Conservation (phyloP, 106 monocot species). For the Acorus gramineus region DNA sequence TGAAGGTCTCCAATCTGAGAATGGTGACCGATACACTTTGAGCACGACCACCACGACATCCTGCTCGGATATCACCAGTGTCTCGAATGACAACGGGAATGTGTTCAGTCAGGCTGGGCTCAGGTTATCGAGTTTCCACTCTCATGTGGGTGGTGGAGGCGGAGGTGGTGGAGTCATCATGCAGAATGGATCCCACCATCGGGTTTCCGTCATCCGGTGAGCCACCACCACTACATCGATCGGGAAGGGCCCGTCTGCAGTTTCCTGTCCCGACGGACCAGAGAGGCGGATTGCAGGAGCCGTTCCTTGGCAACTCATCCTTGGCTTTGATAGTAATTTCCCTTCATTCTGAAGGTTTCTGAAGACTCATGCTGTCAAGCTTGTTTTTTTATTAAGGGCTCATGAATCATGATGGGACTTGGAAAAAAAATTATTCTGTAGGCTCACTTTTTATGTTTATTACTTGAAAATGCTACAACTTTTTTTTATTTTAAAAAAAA, state of each 20-base stretch:
- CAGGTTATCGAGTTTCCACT: slow-evolving; percentile 10
- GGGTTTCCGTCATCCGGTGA: slow-evolving; percentile 20
- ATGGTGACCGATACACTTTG: not conserved
- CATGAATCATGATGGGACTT: too few relatives aligned
- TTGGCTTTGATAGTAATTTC: slow-evolving; percentile 24
- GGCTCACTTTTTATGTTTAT: too few relatives aligned
- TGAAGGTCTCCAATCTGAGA: slow-evolving; percentile 1
- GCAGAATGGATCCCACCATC: slow-evolving; percentile 7
- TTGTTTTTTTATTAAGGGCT: too few relatives aligned
- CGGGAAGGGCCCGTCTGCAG: too few relatives aligned
- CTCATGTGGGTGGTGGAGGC: not conserved
- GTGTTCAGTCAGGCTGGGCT: slow-evolving; percentile 15
- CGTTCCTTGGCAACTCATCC: slow-evolving; percentile 43
- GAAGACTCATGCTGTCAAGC: too few relatives aligned
- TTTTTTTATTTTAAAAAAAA: too few relatives aligned
- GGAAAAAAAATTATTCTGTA: too few relatives aligned
- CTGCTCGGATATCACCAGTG: slow-evolving; percentile 11
- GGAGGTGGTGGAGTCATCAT: slow-evolving; percentile 1
- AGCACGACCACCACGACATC: slow-evolving; percentile 10
- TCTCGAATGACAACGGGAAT: slow-evolving; percentile 5
- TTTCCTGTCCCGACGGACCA: too few relatives aligned
- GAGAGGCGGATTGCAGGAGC: too few relatives aligned
- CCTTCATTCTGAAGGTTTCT: not conserved
- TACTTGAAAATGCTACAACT: too few relatives aligned
- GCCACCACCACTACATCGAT: not conserved